Percentiles rank a stretch among this genome's conserved stretches.
Evolutionary conservation across 148 eudicot species (phyloP).

Genomic region (Heliamphora exappendiculata): DNA sequence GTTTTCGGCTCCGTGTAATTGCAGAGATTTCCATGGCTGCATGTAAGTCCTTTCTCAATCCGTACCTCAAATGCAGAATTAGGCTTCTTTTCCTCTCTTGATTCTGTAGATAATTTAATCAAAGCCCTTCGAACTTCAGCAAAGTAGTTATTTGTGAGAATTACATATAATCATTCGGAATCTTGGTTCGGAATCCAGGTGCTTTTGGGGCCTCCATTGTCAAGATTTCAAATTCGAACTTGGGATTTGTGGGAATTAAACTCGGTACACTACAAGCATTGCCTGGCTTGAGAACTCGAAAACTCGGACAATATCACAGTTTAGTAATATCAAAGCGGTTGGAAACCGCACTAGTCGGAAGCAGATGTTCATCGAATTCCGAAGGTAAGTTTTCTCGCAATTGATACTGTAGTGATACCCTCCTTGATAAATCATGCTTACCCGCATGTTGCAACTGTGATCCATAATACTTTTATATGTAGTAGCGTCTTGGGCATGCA

Average conservation of each 20-base stretch:
- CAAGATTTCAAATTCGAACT: conserved; percentile 22
- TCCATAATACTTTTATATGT: too few species aligned
- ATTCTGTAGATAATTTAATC: not conserved
- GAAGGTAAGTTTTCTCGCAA: conserved; percentile 20
- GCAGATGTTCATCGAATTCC: conserved; percentile 21
- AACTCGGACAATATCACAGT: conserved; percentile 9
- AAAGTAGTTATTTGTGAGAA: not conserved
- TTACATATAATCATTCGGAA: not conserved
- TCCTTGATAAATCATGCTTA: not conserved
- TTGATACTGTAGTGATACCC: not conserved
- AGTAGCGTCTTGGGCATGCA: too few species aligned
- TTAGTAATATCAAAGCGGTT: conserved; percentile 10
- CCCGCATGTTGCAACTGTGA: too few species aligned
- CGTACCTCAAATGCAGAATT: not conserved
- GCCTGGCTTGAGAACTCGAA: conserved; percentile 2
- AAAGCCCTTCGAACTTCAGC: not conserved
- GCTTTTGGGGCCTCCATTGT: conserved; percentile 34
- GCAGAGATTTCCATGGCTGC: conserved; percentile 33
- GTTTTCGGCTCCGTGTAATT: not conserved
- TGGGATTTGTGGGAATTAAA: conserved; percentile 19
- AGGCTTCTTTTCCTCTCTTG: not conserved
- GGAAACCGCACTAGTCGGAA: conserved; percentile 12
- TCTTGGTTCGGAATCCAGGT: conserved; percentile 22
- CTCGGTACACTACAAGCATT: conserved; percentile 14
- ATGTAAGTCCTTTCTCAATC: conserved; percentile 14